Conservation (phyloP, 2,329 filamentous ascomycete genomes). For the Coniochaeta sp. region DNA sequence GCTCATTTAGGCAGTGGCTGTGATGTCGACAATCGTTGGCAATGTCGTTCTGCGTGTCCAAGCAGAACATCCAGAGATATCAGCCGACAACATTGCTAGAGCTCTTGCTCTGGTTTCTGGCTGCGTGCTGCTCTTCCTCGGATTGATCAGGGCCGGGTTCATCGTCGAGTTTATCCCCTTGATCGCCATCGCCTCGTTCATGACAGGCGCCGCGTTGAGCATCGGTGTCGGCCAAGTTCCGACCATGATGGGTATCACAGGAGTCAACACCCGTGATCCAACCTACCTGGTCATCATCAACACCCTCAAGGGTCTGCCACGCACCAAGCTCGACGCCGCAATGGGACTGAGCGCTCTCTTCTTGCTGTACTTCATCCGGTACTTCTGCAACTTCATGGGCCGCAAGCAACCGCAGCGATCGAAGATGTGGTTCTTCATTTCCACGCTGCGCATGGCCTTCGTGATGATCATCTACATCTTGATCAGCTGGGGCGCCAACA, state of each 20-base stretch:
- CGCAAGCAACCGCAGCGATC: constrained; percentile 50
- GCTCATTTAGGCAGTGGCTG: constrained; percentile 44
- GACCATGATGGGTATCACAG: constrained; percentile 31
- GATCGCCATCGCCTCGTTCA: constrained; percentile 41
- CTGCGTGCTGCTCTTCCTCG: constrained; percentile 33
- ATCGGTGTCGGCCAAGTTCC: constrained; percentile 41
- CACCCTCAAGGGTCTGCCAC: constrained; percentile 28
- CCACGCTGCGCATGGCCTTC: constrained; percentile 68
- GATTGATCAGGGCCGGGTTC: constrained; percentile 39
- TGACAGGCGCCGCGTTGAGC: constrained; percentile 42
- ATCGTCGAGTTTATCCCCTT: constrained; percentile 44
- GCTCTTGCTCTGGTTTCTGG: constrained; percentile 37
- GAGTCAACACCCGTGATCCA: constrained; percentile 34
- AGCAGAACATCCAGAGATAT: constrained; percentile 22
- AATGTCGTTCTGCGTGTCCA: constrained; percentile 33
- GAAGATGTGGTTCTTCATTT: constrained; percentile 64
- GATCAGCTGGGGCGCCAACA: constrained; percentile 76
- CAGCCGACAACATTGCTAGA: constrained; percentile 32
- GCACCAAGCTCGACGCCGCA: constrained; percentile 56
- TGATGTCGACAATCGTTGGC: constrained; percentile 42
- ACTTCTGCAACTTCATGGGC: constrained; percentile 51
- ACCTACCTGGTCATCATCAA: constrained; percentile 38
- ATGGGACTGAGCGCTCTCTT: constrained; percentile 62
- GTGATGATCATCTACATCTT: constrained; percentile 79
- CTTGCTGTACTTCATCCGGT: constrained; percentile 58